Evolutionary conservation across 495 filamentous ascomycete species (phyloP).

Genomic region (Aeminium ludgeri): DNA sequence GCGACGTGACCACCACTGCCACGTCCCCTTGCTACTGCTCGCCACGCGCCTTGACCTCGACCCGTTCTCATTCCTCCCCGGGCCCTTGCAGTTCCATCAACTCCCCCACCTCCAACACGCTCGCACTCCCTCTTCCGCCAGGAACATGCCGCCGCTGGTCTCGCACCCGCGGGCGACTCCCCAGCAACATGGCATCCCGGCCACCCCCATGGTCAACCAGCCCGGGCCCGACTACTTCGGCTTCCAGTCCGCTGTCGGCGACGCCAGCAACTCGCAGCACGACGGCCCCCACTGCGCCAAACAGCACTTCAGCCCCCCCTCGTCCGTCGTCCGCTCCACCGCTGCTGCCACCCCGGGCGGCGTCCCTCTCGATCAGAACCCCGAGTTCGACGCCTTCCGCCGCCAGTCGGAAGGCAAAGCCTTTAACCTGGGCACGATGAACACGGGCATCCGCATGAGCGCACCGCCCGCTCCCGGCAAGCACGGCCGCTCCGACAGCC

Average conservation of each 20-base stretch:
- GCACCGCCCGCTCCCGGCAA: not conserved
- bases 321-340: constrained; percentile 50
- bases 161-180: too few species aligned
- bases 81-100: too few species aligned
- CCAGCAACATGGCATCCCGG: too few species aligned
- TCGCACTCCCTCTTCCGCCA: too few species aligned
- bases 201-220: not conserved
- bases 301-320: constrained; percentile 55
- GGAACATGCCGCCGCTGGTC: too few species aligned
- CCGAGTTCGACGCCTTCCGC: constrained; percentile 59
- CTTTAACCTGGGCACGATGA: constrained; percentile 33
- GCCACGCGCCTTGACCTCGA: too few species aligned
- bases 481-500: not conserved
- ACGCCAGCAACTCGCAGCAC: constrained; percentile 1
- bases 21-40: too few species aligned
- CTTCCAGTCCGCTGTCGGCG: constrained; percentile 8
- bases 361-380: constrained; percentile 53
- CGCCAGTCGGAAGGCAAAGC: constrained; percentile 47
- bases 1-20: too few species aligned
- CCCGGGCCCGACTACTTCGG: constrained; percentile 17
- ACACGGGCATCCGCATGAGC: constrained; percentile 18
- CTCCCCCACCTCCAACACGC: too few species aligned
- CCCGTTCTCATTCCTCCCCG: too few species aligned
- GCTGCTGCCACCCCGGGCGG: constrained; percentile 50
- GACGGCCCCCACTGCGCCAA: constrained; percentile 31